phyloP scores from a whole-genome alignment of 169 alveolate species.

The Cyclospora cayetanensis region DNA sequence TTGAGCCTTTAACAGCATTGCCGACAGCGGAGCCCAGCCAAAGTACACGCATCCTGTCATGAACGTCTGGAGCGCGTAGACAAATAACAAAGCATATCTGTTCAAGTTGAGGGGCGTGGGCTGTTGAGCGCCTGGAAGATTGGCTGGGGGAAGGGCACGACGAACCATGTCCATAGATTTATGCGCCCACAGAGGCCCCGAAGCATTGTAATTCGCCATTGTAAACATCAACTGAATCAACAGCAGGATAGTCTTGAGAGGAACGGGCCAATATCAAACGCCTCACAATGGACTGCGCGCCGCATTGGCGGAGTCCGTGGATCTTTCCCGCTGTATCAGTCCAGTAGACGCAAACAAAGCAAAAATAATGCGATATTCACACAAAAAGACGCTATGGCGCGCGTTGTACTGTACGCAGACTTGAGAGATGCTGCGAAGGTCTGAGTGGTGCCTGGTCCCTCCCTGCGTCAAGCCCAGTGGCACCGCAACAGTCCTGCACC shows the following conservation, averaged over 20 bases:
- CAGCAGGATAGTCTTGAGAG: not conserved
- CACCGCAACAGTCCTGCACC: too few species aligned
- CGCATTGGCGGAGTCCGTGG: too few species aligned
- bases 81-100: conserved; percentile 29
- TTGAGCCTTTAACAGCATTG: conserved; percentile 42
- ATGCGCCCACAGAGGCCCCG: not conserved
- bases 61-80: conserved; percentile 27
- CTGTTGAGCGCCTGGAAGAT: conserved; percentile 70
- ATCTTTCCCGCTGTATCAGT: too few species aligned
- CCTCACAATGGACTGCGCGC: not conserved
- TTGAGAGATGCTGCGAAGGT: too few species aligned
- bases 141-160: conserved; percentile 53
- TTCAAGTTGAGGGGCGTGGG: conserved; percentile 63
- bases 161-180: not conserved
- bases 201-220: not conserved
- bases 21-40: conserved; percentile 73
- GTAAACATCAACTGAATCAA: not conserved
- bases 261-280: not conserved
- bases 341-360: too few species aligned
- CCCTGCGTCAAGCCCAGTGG: too few species aligned
- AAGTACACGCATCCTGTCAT: conserved; percentile 57
- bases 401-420: too few species aligned
- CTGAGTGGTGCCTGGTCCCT: too few species aligned
- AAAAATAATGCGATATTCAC: too few species aligned
- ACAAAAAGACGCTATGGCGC: too few species aligned